Percentiles rank a stretch among this genome's conserved stretches.
These are phyloP conservation scores for Dissophora ornata DNA, from an alignment of 192 early-diverging fungal genomes.

Conservation along the genomic window DNA sequence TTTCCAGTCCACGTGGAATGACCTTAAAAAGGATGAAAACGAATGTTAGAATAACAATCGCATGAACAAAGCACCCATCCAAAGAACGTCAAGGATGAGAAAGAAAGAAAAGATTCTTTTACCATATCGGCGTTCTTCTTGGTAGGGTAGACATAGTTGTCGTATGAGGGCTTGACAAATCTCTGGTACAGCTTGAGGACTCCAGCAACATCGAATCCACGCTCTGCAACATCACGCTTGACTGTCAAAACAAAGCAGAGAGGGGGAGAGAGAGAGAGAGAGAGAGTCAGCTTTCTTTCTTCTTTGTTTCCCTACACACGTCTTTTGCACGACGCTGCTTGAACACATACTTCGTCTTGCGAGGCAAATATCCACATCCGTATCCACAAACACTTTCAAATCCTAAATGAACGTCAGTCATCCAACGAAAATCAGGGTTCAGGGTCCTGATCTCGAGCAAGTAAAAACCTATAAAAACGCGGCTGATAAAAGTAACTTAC, in stretches of 20 bases:
- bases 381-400: conserved; percentile 91
- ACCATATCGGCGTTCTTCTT: conserved; percentile 93
- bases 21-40: conserved; percentile 64
- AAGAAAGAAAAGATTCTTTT: conserved; percentile 19
- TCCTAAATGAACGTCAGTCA: too few species aligned
- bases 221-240: conserved; percentile 89
- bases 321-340: too few species aligned
- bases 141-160: conserved; percentile 91
- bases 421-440: too few species aligned
- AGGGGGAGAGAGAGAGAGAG: too few species aligned
- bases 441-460: not conserved
- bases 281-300: too few species aligned
- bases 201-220: conserved; percentile 88
- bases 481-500: too few species aligned
- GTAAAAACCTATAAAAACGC: too few species aligned
- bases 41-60: too few species aligned
- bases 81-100: too few species aligned
- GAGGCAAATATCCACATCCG: conserved; percentile 92
- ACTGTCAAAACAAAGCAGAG: conserved; percentile 64
- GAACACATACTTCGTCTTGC: conserved; percentile 83
- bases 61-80: too few species aligned
- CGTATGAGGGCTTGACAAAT: conserved; percentile 96
- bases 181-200: conserved; percentile 85
- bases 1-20: conserved; percentile 92
- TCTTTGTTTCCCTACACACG: too few species aligned